Base-by-base conservation (phyloP, 2,329 filamentous ascomycete genomes). In the Fonsecaea pedrosoi region DNA sequence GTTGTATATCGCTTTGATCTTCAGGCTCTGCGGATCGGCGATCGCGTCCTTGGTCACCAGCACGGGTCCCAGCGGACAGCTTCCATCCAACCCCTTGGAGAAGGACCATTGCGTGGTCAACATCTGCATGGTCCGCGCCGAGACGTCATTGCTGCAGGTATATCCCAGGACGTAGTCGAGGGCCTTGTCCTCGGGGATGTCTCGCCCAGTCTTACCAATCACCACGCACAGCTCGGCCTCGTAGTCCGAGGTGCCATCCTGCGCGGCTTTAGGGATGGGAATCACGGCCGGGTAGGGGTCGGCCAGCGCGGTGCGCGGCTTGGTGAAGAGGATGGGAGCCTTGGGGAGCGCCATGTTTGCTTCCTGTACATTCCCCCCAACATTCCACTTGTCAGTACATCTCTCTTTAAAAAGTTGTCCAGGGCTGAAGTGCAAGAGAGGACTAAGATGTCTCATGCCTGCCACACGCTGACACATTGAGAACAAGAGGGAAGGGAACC, bases 81-180 rank as follows among this genome's bases (percentile, higher is more conserved):
- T 77, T 12, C 73, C 73, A 65, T 80, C 78, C n/a, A 80, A 74
- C 1, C 78, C 78, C 70, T 82, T 81, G 38, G 74, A 73, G 61
- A 78, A 79, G 32, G 74, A 75, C 77, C 78, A 80, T 69, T 82
- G 80, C 4, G 60, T 66, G 10, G 67, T 68, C 78, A 75, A 72
- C 63, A 78, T 76, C 73, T 81, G 79, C 71, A 77, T 73, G 32
- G 73, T 73, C 13, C 80, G 72, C 2, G 78, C 78, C 35, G 73
- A 77, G n/a, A 82, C 77, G 67, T 82, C 79, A 69, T 82, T 82
- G 58, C 75, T 73, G 25, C 69, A 70, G 4, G 79, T 80, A 69
- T 79, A 82, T 1, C 78, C 79, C 12, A 80, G 71, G 0, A 82
- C 76, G 69, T 81, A 79, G 34, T 78, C 74, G 63, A 80, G 62